Evolutionary conservation across 1,139 yeast genomes (phyloP), one percentile per base, ranked within the genome.

Genomic region (Eremothecium cymbalariae): DNA sequence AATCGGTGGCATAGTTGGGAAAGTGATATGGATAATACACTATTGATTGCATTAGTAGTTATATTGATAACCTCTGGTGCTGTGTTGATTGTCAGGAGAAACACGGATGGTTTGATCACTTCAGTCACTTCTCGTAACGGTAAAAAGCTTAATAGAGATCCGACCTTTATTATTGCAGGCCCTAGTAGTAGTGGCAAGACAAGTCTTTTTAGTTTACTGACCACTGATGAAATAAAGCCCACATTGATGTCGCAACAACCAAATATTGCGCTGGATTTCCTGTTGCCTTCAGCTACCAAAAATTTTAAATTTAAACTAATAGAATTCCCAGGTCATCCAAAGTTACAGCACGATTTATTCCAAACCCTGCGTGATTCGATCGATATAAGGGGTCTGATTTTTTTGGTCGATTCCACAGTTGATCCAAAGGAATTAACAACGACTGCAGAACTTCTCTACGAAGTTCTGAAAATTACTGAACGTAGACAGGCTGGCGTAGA

Each of bases 291-390:
- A 11, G 40, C 52, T 29, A 42, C 34, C 25, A 38, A 36, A 25
- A 37, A 36, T 28, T 37, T 41, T 28, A 35, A 34, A 21, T 68
- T 62, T 57, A 67, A 68, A 45, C 55, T 86, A 30, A 68, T 80
- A 33, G 97, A 88, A 53, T 77, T 77, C 46, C 97, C 97, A 2
- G 96, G 96, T 6, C 90, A 82, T 57, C 63, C 72, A 38, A 86
- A 85, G 55, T 72, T 86, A 46, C 72, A 72, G 41, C 70, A 70
- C 31, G 61, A 70, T 32, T 53, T 67, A 11, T 63, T 67, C 16
- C 70, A 70, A 31, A 61, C 65, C 25, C 64, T 75, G 18, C 58
- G 60, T 31, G 64, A 65, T 24, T 60, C 77, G 30, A 63, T 52
- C 9, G 54, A 60, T 31, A 46, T 70, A 19, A 58, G 68, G 44